Percentiles rank a stretch among this genome's conserved stretches.
Evolutionary conservation across 2,329 filamentous ascomycete species (phyloP).

Genomic region (Arthroderma sp.): DNA sequence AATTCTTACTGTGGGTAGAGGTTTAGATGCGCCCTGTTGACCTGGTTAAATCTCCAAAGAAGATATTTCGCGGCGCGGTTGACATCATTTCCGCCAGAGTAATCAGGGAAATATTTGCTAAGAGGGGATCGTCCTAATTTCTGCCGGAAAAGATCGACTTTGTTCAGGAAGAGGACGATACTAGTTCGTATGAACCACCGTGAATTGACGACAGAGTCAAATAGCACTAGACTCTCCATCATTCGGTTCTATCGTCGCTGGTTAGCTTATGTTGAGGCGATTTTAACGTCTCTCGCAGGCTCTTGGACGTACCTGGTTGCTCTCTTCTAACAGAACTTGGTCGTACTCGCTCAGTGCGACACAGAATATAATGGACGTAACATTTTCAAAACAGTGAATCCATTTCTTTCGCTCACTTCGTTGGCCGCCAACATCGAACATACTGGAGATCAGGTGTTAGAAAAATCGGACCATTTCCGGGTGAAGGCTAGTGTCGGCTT

Average conservation of each 20-base stretch:
- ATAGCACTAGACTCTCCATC: constrained; percentile 95
- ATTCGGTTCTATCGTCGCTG: constrained; percentile 74
- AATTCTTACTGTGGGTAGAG: constrained; percentile 84
- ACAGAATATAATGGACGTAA: constrained; percentile 98
- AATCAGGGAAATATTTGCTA: constrained; percentile 93
- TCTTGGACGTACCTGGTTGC: constrained; percentile 62
- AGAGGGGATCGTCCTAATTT: constrained; percentile 83
- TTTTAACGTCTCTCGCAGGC: neutral
- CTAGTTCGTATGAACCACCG: constrained; percentile 98
- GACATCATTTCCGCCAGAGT: constrained; percentile 93
- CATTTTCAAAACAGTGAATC: constrained; percentile 99
- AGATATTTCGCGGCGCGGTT: constrained; percentile 97
- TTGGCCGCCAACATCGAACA: constrained; percentile 98
- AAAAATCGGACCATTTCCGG: neutral
- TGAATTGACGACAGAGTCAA: constrained; percentile 97
- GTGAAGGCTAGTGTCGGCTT: constrained; percentile 29
- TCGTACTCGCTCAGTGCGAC: constrained; percentile 97
- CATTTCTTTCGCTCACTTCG: constrained; percentile 97
- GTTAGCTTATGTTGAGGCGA: neutral
- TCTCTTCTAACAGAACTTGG: constrained; percentile 90
- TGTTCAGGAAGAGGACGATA: constrained; percentile 97
- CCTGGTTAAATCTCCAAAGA: constrained; percentile 96
- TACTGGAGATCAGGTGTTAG: constrained; percentile 43
- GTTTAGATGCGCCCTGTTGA: constrained; percentile 90
- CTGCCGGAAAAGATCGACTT: constrained; percentile 94